Conservation (phyloP, 2,329 filamentous ascomycete genomes). For the Herpotrichia juniperi region DNA sequence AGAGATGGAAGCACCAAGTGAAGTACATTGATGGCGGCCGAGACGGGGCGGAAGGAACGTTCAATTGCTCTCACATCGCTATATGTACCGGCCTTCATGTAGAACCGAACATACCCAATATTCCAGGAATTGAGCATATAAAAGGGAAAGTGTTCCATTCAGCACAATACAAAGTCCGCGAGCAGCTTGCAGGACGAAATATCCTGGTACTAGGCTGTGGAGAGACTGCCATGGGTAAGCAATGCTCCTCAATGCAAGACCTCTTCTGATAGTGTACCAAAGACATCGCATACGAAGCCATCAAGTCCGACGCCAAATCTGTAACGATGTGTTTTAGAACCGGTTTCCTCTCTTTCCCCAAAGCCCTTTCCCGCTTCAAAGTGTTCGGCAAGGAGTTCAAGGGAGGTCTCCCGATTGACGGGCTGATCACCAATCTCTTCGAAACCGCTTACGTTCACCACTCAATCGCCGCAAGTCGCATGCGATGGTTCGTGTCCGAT, state of each 20-base stretch:
- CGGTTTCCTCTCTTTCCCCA: conserved; percentile 40
- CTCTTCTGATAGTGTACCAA: conserved; percentile 6
- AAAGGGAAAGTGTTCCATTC: conserved; percentile 35
- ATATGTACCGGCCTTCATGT: conserved; percentile 40
- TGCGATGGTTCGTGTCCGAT: conserved; percentile 42
- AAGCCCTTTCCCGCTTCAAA: conserved; percentile 38
- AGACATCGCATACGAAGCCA: conserved; percentile 42
- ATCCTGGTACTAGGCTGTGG: conserved; percentile 39
- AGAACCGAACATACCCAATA: conserved; percentile 34
- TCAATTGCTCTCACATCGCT: conserved; percentile 37
- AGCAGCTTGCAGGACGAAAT: conserved; percentile 32
- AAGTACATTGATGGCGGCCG: conserved; percentile 26
- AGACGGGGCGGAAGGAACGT: conserved; percentile 20
- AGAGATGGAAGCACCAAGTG: conserved; percentile 35
- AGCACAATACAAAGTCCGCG: conserved; percentile 34
- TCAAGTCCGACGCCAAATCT: conserved; percentile 35
- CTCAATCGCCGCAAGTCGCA: conserved; percentile 32
- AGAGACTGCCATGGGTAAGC: conserved; percentile 41
- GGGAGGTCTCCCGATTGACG: conserved; percentile 36
- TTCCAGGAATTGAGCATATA: conserved; percentile 35
- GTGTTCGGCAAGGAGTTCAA: conserved; percentile 42
- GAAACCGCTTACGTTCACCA: conserved; percentile 42
- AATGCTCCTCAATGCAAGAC: not conserved
- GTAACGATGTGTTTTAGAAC: conserved; percentile 43
- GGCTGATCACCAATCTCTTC: conserved; percentile 41